A percentile compares a stretch with the other conserved stretches of the same genome.
These are phyloP conservation scores for Aspergillus chevalieri DNA, from an alignment of 2,329 filamentous ascomycete genomes.

Conservation along the genomic window DNA sequence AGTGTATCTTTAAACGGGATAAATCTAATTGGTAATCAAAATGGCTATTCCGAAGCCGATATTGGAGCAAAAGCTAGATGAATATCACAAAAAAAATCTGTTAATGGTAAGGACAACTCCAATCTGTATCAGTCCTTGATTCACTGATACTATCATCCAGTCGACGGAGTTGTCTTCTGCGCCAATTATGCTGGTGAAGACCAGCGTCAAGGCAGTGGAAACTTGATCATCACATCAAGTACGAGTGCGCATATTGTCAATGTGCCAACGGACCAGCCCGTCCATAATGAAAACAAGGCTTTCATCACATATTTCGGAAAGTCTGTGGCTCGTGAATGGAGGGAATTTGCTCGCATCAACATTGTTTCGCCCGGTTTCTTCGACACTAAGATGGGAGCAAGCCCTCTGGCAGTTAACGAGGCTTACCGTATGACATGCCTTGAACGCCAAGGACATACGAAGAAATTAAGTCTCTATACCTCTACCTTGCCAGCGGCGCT, in stretches of 20 bases:
- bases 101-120: slow-evolving; percentile 41
- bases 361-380: slow-evolving; percentile 52
- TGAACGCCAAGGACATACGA: slow-evolving; percentile 32
- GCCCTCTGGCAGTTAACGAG: slow-evolving; percentile 40
- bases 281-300: slow-evolving; percentile 54
- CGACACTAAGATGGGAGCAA: slow-evolving; percentile 51
- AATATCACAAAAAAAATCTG: slow-evolving; percentile 48
- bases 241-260: slow-evolving; percentile 50
- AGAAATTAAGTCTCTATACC: slow-evolving; percentile 36
- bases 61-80: slow-evolving; percentile 47
- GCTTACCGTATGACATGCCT: slow-evolving; percentile 43
- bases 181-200: slow-evolving; percentile 10
- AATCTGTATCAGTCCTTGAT: background rate
- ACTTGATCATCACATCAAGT: slow-evolving; percentile 47
- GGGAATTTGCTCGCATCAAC: slow-evolving; percentile 53
- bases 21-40: too few relatives aligned
- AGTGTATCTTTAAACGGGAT: too few relatives aligned
- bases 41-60: slow-evolving; percentile 52
- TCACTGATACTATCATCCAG: slow-evolving; percentile 7
- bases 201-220: slow-evolving; percentile 31
- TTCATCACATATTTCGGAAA: slow-evolving; percentile 53
- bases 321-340: slow-evolving; percentile 52
- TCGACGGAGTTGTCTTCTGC: slow-evolving; percentile 45
- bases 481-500: slow-evolving; percentile 44
- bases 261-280: slow-evolving; percentile 49